Evolutionary conservation across 2,329 filamentous ascomycete species (phyloP).

Genomic region (Trichoderma koningii): DNA sequence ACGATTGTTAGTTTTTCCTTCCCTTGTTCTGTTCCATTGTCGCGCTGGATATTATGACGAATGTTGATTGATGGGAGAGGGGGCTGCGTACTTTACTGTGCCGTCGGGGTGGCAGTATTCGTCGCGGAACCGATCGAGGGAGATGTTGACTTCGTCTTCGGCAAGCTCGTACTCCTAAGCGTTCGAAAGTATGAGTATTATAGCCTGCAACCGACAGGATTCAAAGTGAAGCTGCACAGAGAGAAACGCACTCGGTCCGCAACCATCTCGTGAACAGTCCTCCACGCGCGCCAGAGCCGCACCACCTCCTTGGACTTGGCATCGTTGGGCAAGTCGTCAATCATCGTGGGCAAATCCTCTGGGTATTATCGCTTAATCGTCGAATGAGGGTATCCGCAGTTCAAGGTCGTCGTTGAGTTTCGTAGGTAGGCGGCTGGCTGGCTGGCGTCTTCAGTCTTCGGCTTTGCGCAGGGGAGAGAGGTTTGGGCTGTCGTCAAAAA

Average conservation of each 20-base stretch:
- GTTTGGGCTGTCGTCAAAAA: constrained; percentile 24
- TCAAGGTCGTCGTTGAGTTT: no score
- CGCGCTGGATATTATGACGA: no score
- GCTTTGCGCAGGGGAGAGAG: constrained; percentile 8
- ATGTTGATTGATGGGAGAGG: not conserved
- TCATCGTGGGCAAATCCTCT: constrained; percentile 38
- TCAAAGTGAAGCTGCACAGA: no score
- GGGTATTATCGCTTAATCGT: not conserved
- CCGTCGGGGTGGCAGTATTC: constrained; percentile 74
- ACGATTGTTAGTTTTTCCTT: not conserved
- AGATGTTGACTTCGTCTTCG: constrained; percentile 84
- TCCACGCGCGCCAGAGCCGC: constrained; percentile 90
- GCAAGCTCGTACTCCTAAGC: constrained; percentile 85
- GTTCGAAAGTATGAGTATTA: not conserved
- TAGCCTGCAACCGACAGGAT: not conserved
- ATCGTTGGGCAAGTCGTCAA: constrained; percentile 49
- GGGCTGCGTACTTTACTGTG: constrained; percentile 64
- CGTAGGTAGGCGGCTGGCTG: no score
- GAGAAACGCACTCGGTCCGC: constrained; percentile 71
- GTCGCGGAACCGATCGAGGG: constrained; percentile 75
- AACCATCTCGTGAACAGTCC: constrained; percentile 94
- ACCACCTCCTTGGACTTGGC: constrained; percentile 56
- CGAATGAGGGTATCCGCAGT: no score
- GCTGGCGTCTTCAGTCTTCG: not conserved
- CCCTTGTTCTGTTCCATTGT: no score